phyloP scores from a whole-genome alignment of 2,329 filamentous ascomycete genomes.

The Pseudopithomyces maydicus region DNA sequence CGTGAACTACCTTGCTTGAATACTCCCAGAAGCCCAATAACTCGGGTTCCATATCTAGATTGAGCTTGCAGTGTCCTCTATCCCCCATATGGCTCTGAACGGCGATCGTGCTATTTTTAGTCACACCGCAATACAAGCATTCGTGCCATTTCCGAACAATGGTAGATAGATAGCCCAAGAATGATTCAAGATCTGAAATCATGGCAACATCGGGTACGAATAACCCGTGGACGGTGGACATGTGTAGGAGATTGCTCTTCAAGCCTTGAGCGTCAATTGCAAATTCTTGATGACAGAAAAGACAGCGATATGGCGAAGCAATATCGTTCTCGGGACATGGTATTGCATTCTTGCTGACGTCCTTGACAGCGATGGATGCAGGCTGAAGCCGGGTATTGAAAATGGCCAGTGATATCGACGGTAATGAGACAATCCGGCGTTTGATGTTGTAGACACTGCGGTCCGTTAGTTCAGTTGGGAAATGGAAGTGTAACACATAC shows the following conservation, averaged over 20 bases:
- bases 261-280: constrained; percentile 9
- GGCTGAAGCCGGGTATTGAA: constrained; percentile 12
- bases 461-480: constrained; percentile 16
- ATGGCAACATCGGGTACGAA: constrained; percentile 31
- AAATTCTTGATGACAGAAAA: constrained; percentile 33
- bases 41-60: constrained; percentile 38
- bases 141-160: constrained; percentile 34
- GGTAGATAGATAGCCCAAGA: constrained; percentile 38
- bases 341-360: background rate
- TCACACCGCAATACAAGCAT: constrained; percentile 43
- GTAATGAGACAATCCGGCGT: constrained; percentile 19
- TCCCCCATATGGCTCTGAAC: constrained; percentile 45
- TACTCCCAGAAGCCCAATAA: constrained; percentile 40
- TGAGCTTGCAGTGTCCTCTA: constrained; percentile 42
- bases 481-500: constrained; percentile 15
- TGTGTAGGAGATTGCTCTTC: constrained; percentile 32
- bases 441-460: constrained; percentile 25
- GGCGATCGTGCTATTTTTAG: constrained; percentile 24
- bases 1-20: background rate
- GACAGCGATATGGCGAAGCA: constrained; percentile 21
- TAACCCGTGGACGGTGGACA: constrained; percentile 31
- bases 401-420: constrained; percentile 16
- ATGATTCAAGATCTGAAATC: constrained; percentile 31
- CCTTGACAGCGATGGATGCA: background rate
- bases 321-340: background rate